Evolutionary conservation across 306 rosid genomes (phyloP).

Genomic region (Bauhinia variegata): DNA sequence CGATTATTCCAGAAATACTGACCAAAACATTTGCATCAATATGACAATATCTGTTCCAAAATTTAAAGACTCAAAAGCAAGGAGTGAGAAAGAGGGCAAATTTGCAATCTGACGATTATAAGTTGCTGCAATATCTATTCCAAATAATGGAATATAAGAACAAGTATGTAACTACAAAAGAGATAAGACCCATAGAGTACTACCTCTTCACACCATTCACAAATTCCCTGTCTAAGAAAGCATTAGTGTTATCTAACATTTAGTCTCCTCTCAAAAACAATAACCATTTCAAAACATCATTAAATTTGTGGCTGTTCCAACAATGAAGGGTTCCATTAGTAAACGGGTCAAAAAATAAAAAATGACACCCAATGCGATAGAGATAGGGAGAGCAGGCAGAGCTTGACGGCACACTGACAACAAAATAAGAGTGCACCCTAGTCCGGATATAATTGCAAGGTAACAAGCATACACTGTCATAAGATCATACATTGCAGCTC

Average conservation of each 20-base stretch:
- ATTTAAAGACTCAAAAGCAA: slow-evolving; percentile 29
- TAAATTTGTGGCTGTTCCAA: slow-evolving; percentile 84
- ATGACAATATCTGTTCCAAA: no score
- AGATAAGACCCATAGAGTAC: slow-evolving; percentile 6
- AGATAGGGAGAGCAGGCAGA: slow-evolving; percentile 90
- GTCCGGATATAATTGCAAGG: slow-evolving; percentile 90
- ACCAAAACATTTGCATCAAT: slow-evolving; percentile 17
- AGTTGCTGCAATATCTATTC: slow-evolving; percentile 36
- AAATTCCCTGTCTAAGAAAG: slow-evolving; percentile 35
- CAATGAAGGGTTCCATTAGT: slow-evolving; percentile 90
- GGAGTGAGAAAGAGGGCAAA: slow-evolving; percentile 23
- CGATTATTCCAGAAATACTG: slow-evolving; percentile 22
- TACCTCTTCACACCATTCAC: slow-evolving; percentile 33
- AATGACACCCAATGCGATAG: slow-evolving; percentile 72
- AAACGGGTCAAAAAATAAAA: slow-evolving; percentile 91
- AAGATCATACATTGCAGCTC: slow-evolving; percentile 98
- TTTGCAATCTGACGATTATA: slow-evolving; percentile 25
- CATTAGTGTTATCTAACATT: slow-evolving; percentile 37
- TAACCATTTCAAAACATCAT: slow-evolving; percentile 71
- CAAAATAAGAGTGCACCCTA: slow-evolving; percentile 88
- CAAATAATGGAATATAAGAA: slow-evolving; percentile 20
- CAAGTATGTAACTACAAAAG: slow-evolving; percentile 33
- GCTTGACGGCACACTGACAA: slow-evolving; percentile 76
- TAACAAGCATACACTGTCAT: slow-evolving; percentile 98
- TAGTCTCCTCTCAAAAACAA: slow-evolving; percentile 25